Conservation (phyloP, 495 filamentous ascomycete genomes). For the Pseudomonodictys pantanalensis region DNA sequence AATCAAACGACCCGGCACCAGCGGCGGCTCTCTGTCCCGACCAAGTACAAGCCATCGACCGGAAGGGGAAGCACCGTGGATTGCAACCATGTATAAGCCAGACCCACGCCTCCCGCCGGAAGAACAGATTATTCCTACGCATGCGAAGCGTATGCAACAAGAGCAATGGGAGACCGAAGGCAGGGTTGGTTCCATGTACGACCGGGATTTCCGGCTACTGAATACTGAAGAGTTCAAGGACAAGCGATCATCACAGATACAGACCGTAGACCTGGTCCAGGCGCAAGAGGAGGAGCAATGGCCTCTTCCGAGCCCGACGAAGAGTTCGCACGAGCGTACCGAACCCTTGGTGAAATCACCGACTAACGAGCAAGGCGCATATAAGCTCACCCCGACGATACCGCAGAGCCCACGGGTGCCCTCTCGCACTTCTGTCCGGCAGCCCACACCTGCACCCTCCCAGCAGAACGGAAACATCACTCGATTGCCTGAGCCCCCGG, state of each 20-base stretch:
- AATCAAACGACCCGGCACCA: slow-evolving; percentile 60
- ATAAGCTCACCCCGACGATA: slow-evolving; percentile 42
- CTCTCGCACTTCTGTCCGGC: slow-evolving; percentile 13
- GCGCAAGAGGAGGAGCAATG: slow-evolving; percentile 17
- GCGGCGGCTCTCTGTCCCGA: slow-evolving; percentile 51
- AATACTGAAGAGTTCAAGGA: slow-evolving; percentile 45
- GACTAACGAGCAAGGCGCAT: slow-evolving; percentile 43
- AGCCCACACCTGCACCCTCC: not conserved
- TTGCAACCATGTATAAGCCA: slow-evolving; percentile 90
- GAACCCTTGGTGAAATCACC: slow-evolving; percentile 27
- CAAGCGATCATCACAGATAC: slow-evolving; percentile 12
- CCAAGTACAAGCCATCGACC: slow-evolving; percentile 61
- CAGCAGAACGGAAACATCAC: slow-evolving; percentile 25
- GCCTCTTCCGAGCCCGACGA: slow-evolving; percentile 34
- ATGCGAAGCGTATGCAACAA: slow-evolving; percentile 86
- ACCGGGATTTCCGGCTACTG: slow-evolving; percentile 76
- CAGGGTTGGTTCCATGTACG: slow-evolving; percentile 74
- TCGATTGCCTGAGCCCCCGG: slow-evolving; percentile 36
- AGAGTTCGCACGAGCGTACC: slow-evolving; percentile 8
- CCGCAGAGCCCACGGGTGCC: slow-evolving; percentile 30
- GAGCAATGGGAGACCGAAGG: slow-evolving; percentile 94
- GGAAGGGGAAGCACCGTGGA: slow-evolving; percentile 94
- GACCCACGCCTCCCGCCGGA: slow-evolving; percentile 93
- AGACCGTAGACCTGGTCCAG: slow-evolving; percentile 6
- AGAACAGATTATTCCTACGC: slow-evolving; percentile 90